Evolutionary conservation across 495 filamentous ascomycete genomes (phyloP), one percentile per base, ranked within the genome.

Genomic region (Neurospora tetrasperma): DNA sequence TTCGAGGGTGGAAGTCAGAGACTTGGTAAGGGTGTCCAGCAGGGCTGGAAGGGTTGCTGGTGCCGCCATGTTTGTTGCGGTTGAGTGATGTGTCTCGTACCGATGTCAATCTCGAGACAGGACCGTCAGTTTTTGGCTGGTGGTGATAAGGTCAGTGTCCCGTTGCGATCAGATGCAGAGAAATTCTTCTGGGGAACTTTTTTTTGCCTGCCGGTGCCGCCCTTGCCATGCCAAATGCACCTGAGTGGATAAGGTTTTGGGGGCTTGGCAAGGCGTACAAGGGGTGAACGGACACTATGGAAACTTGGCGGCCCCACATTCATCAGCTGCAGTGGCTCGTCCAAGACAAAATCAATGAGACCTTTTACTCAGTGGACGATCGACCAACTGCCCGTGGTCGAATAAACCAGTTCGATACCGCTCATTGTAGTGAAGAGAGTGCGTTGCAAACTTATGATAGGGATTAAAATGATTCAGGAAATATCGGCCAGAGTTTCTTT

Each of bases 11-110:
- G 88, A 88, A 4, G 81, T 81, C 0, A 96, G 79, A 42, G 91
- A 93, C 20, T 86, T 84, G 4, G 86, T 89, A 31, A 94, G 82
- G 4, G 83, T 87, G 68, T 90, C 86, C 71, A 94, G 84, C 70
- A 94, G 79, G 14, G 84, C 83, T 75, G 89, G 83, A 7, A 91
- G 71, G 5, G 85, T 84, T 14, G 84, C 80, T 20, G 82, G 80
- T 69, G 81, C 80, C 59, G 86, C 86, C 87, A 87, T 89, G 23
- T 44, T 35, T 18, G 44, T 74, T 59, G 70, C 20, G 69, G 38
- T 59, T 40, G 68, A 41, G 7, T 38, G 66, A 59, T 23, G 6
- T 44, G 23, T 42, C 27, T 59, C 23, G 54, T 31, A 62, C 23
- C 54, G 54, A 14, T 14, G 27, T 31, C 48, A 31, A 16, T 59